Conservation (phyloP, 345 rosid species). For the rapeseed (Brassica napus) region Da-Ae NC_063442.1:5738001-5738500, state of each 20-base stretch:
- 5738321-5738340: background rate
- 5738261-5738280: background rate
- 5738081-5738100: slow-evolving; percentile 98
- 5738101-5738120: slow-evolving; percentile 85
- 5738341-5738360: background rate
- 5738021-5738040: slow-evolving; percentile 76
- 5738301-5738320: background rate
- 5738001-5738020: slow-evolving; percentile 94
- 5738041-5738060: slow-evolving; percentile 91
- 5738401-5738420: background rate
- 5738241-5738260: background rate
- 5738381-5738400: background rate
- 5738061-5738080: slow-evolving; percentile 99
- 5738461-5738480: slow-evolving; percentile 46
- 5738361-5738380: slow-evolving; percentile 2
- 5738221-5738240: background rate
- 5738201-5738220: background rate
- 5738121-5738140: slow-evolving; percentile 73
- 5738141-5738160: slow-evolving; percentile 34
- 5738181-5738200: background rate
- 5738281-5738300: background rate
- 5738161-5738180: background rate
- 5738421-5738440: slow-evolving; percentile 1
- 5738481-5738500: background rate
- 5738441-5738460: slow-evolving; percentile 51